A percentile compares a stretch with the other conserved stretches of the same genome.
These are phyloP conservation scores for Ustilago shanxiensis DNA, from an alignment of 1,284 basidiomycete genomes.

Conservation along the genomic window DNA sequence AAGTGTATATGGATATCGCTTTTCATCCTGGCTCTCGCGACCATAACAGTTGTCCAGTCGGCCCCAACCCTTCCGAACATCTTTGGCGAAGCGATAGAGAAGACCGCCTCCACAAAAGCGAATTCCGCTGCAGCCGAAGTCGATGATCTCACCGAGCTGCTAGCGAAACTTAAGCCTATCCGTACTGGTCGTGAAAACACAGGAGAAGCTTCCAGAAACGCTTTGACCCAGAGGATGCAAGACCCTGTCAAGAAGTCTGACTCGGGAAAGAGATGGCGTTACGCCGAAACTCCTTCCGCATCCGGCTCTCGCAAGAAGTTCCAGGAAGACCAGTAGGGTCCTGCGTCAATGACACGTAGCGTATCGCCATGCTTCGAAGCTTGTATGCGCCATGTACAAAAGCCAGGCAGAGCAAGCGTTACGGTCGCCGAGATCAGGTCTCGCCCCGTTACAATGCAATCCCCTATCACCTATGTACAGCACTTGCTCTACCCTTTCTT, in stretches of 20 bases:
- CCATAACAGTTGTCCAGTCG: neutral
- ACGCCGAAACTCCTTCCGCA: neutral
- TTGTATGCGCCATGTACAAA: too few relatives aligned
- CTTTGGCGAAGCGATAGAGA: neutral
- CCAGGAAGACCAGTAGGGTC: too few relatives aligned
- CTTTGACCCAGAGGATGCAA: neutral
- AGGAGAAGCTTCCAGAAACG: neutral
- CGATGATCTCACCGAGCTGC: neutral
- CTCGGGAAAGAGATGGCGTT: neutral
- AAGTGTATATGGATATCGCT: neutral
- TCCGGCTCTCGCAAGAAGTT: neutral
- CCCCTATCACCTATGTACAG: too few relatives aligned
- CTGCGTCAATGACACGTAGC: too few relatives aligned
- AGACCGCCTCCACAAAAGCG: neutral
- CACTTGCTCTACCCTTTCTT: too few relatives aligned
- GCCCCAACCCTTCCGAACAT: neutral
- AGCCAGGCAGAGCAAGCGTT: too few relatives aligned
- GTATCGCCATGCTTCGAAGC: too few relatives aligned
- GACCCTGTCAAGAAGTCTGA: neutral
- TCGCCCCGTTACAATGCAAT: too few relatives aligned
- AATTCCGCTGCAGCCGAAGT: neutral
- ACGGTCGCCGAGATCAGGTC: too few relatives aligned
- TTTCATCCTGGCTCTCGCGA: neutral
- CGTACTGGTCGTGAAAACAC: neutral
- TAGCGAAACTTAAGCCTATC: fast-evolving